A percentile compares a stretch with the other conserved stretches of the same genome.
These are phyloP conservation scores for Pholiota microspora DNA, from an alignment of 768 basidiomycete genomes.

Conservation along the genomic window DNA sequence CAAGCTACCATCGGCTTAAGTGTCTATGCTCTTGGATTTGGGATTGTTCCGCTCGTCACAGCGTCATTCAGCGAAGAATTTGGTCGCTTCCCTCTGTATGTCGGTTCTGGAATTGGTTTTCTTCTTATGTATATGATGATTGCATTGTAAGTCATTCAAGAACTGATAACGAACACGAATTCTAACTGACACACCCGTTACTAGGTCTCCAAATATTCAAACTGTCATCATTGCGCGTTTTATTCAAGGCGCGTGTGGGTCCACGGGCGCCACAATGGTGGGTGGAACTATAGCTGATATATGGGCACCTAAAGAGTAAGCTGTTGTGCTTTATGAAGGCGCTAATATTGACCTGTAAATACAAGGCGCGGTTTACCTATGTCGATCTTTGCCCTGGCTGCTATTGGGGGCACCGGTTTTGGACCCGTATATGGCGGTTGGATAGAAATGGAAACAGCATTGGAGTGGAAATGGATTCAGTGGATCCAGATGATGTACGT, in stretches of 20 bases:
- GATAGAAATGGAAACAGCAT: slow-evolving; percentile 26
- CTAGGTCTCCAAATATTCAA: slow-evolving; percentile 48
- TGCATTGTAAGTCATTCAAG: slow-evolving; percentile 33
- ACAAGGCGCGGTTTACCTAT: slow-evolving; percentile 79
- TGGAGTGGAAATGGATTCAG: slow-evolving; percentile 30
- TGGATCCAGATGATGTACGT: slow-evolving; percentile 30
- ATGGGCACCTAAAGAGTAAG: slow-evolving; percentile 62
- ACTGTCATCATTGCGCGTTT: slow-evolving; percentile 69
- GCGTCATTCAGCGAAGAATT: slow-evolving; percentile 75
- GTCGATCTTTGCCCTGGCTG: slow-evolving; percentile 65
- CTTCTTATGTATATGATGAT: slow-evolving; percentile 49
- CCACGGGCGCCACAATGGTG: slow-evolving; percentile 71
- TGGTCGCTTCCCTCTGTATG: slow-evolving; percentile 60
- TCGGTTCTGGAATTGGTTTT: slow-evolving; percentile 49
- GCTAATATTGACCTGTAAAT: too few species aligned
- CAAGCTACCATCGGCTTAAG: slow-evolving; percentile 48
- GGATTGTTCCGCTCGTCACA: slow-evolving; percentile 58
- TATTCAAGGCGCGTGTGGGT: slow-evolving; percentile 63
- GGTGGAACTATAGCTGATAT: slow-evolving; percentile 75
- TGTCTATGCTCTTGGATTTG: slow-evolving; percentile 61
- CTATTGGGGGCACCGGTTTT: slow-evolving; percentile 41
- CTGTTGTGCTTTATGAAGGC: too few species aligned
- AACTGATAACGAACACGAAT: background rate
- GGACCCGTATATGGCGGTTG: slow-evolving; percentile 26
- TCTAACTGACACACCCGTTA: slow-evolving; percentile 7